phyloP scores from a whole-genome alignment of 2,329 filamentous ascomycete species.

The Onygenales sp. region DNA sequence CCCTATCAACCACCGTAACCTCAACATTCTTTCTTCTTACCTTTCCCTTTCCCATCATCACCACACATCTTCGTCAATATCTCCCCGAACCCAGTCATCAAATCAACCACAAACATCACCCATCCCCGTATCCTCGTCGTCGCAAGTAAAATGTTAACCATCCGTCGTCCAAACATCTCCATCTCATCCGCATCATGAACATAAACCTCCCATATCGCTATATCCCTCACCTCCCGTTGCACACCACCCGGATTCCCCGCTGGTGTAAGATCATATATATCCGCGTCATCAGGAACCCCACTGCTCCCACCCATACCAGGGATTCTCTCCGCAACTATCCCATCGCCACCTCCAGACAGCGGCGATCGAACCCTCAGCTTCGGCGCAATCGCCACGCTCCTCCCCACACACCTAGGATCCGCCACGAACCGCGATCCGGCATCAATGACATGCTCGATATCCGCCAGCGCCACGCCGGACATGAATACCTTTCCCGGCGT shows the following conservation, averaged over 20 bases:
- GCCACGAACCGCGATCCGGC: slow-evolving; percentile 54
- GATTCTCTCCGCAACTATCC: slow-evolving; percentile 4
- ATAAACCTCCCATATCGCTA: slow-evolving; percentile 52
- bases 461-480: slow-evolving; percentile 47
- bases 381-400: slow-evolving; percentile 50
- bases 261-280: slow-evolving; percentile 7
- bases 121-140: not conserved
- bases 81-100: not conserved
- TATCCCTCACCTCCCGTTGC: slow-evolving; percentile 21
- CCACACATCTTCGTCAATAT: not conserved
- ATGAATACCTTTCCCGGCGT: slow-evolving; percentile 41
- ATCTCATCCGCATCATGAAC: slow-evolving; percentile 48
- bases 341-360: not conserved
- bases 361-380: slow-evolving; percentile 37
- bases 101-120: not conserved
- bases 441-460: slow-evolving; percentile 52
- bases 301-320: slow-evolving; percentile 9
- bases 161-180: slow-evolving; percentile 47
- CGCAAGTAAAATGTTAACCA: slow-evolving; percentile 39
- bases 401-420: slow-evolving; percentile 47
- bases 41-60: not conserved
- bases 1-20: not conserved
- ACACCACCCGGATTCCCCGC: slow-evolving; percentile 10
- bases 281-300: slow-evolving; percentile 12
- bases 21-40: not conserved